Base-by-base conservation (phyloP, 1,284 basidiomycete genomes). In the Microbotryomycetes sp. region DNA sequence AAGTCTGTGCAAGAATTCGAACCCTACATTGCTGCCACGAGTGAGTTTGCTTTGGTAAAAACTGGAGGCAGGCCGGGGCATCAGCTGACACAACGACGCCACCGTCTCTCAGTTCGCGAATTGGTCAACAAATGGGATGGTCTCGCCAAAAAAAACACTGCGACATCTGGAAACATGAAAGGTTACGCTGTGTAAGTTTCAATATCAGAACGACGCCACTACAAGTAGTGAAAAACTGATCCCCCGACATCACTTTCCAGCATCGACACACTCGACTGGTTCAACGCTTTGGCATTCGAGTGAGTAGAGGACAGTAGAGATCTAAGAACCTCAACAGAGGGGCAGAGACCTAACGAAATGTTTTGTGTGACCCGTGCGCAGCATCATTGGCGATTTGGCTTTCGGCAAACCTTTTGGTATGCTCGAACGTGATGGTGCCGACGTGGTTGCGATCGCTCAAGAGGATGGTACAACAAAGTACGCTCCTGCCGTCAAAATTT, bases 321-420 rank as follows among this genome's bases (percentile, higher is more conserved):
- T n/a, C n/a, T n/a, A n/a, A n/a, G n/a, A n/a, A n/a, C n/a, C n/a
- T n/a, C n/a, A n/a, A n/a, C n/a, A n/a, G n/a, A n/a, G n/a, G n/a
- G n/a, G n/a, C n/a, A n/a, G n/a, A n/a, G n/a, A n/a, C n/a, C n/a
- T n/a, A n/a, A n/a, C n/a, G n/a, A n/a, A n/a, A n/a, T n/a, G n/a
- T n/a, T n/a, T n/a, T n/a, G n/a, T n/a, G n/a, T n/a, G n/a, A n/a
- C n/a, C n/a, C n/a, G n/a, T n/a, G n/a, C 19, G 30, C 14, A 28
- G 42, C n/a, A 49, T 89, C 70, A 88, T 92, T 56, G 78, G 77
- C 5, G 78, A 79, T 58, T 71, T 81, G 28, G 88, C 89, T 0
- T 92, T 92, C 69, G 90, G 90, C 12, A 82, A 83, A 14, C 86
- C 92, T 0, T 94, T 96, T 70, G 91, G 89, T 30, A 96, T 96